phyloP scores from a whole-genome alignment of 352 stramenopile genomes.

The Aphanomyces stellatus region DNA sequence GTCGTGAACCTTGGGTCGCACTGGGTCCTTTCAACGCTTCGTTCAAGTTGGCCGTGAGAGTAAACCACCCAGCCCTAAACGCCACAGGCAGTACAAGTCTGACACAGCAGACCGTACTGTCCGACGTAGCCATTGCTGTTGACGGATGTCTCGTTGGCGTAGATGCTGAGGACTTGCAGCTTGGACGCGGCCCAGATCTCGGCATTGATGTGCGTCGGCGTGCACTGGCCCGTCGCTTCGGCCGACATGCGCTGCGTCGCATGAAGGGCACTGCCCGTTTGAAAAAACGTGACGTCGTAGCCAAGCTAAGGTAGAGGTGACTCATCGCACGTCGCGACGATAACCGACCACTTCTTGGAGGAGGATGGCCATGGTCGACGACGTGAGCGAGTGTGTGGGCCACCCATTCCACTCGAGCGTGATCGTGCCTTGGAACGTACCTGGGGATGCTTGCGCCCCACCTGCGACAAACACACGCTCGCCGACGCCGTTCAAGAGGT shows the following conservation, averaged over 20 bases:
- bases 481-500: not conserved
- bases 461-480: not conserved
- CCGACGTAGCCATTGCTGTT: not conserved
- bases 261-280: not conserved
- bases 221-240: not conserved
- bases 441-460: not conserved
- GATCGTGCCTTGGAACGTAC: not conserved
- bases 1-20: not conserved
- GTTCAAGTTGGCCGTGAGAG: conserved; percentile 28
- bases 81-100: not conserved
- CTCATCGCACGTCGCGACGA: not conserved
- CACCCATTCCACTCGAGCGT: not conserved
- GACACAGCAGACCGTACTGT: not conserved
- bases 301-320: not conserved
- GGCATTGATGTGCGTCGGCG: conserved; percentile 28
- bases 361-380: not conserved
- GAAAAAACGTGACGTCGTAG: conserved; percentile 5
- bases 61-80: conserved; percentile 39
- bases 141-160: conserved; percentile 30
- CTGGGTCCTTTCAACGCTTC: conserved; percentile 15
- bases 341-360: not conserved
- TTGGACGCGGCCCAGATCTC: conserved; percentile 42
- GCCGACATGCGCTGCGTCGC: not conserved
- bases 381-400: not conserved
- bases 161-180: conserved; percentile 29